phyloP scores from a whole-genome alignment of 2,329 filamentous ascomycete genomes.

The Fusarium avenaceum region DNA sequence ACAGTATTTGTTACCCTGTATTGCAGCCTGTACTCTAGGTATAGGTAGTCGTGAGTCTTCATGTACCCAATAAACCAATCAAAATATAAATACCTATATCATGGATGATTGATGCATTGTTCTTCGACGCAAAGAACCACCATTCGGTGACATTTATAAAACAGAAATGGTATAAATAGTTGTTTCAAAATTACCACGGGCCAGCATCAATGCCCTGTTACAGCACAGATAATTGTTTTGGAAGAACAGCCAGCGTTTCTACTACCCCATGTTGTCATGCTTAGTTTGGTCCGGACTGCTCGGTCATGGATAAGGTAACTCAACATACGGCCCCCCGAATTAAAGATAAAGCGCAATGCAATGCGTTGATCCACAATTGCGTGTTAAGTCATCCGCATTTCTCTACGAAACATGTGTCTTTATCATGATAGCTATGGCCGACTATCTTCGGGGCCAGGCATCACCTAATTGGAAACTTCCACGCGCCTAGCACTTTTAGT shows the following conservation, averaged over 20 bases:
- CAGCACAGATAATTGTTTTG: slow-evolving; percentile 30
- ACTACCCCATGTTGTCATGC: slow-evolving; percentile 34
- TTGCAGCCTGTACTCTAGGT: background rate
- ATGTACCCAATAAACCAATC: background rate
- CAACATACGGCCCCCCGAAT: slow-evolving; percentile 18
- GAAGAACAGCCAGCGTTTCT: slow-evolving; percentile 38
- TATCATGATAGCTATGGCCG: slow-evolving; percentile 26
- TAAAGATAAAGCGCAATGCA: slow-evolving; percentile 25
- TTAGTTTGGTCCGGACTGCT: slow-evolving; percentile 23
- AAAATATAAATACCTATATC: slow-evolving; percentile 12
- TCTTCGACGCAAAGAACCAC: slow-evolving; percentile 19
- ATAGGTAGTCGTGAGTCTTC: background rate
- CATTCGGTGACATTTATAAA: slow-evolving; percentile 12
- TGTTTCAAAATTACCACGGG: slow-evolving; percentile 26
- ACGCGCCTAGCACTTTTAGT: slow-evolving; percentile 38
- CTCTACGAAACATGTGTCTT: background rate
- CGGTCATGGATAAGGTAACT: slow-evolving; percentile 26
- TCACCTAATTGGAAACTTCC: slow-evolving; percentile 25
- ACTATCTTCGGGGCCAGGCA: slow-evolving; percentile 40
- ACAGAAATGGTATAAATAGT: slow-evolving; percentile 15
- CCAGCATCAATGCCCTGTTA: slow-evolving; percentile 23
- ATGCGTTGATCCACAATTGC: slow-evolving; percentile 20
- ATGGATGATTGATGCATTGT: slow-evolving; percentile 36
- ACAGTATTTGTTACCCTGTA: no score
- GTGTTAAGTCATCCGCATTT: background rate